Evolutionary conservation across 1,284 basidiomycete genomes (phyloP).

Genomic region (Rhodotorula sp.): DNA sequence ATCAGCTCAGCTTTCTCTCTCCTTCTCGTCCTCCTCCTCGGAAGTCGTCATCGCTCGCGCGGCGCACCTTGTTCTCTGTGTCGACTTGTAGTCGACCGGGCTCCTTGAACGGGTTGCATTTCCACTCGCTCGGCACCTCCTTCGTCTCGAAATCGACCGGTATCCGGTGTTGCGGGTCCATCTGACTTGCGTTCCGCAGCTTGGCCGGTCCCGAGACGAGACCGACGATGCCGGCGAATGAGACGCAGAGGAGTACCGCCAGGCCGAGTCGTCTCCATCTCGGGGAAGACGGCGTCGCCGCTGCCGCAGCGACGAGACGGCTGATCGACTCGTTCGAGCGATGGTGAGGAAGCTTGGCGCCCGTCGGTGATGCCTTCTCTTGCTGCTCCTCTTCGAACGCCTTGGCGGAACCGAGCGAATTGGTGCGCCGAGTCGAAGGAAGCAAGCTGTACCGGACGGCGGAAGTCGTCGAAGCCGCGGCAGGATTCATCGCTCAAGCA

Average conservation of each 20-base stretch:
- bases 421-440: not conserved
- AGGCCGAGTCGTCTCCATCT: no score
- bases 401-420: not conserved
- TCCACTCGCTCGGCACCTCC: constrained; percentile 28
- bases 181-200: not conserved
- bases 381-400: not conserved
- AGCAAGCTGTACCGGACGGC: not conserved
- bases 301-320: no score
- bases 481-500: not conserved
- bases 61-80: constrained; percentile 14
- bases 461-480: not conserved
- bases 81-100: constrained; percentile 25
- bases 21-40: rapidly evolving
- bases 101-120: constrained; percentile 38
- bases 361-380: not conserved
- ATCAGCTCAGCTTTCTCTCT: not conserved
- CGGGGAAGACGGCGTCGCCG: no score
- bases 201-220: no score
- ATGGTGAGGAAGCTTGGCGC: not conserved
- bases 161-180: not conserved
- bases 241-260: no score
- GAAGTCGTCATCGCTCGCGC: not conserved
- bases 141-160: constrained; percentile 30
- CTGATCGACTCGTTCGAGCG: no score
- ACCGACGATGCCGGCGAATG: no score